Base-by-base conservation (phyloP, 148 eudicot genomes). In the Rhododendron williamsianum region DNA sequence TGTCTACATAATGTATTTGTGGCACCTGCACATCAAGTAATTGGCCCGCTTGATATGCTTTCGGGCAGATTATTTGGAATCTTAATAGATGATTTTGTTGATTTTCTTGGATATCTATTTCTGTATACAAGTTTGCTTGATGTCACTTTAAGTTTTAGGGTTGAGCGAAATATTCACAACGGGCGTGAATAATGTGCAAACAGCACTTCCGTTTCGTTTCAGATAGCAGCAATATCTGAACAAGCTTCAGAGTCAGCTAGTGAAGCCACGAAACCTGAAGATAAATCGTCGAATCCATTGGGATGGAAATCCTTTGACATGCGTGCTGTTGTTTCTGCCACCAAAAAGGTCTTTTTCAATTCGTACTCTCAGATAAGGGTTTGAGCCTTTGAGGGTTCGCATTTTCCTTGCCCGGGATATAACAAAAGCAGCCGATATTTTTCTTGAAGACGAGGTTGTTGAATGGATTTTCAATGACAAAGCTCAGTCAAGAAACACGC, bases 171-270 rank as follows among this genome's bases (percentile, higher is more conserved):
- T 36, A 1, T 43, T 30, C n/a, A 16, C 11, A 1, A 16, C n/a
- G 12, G 36, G 12, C 25, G 60, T 77, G n/a, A 82, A 52, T 58
- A 43, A 52, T 46, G 52, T 83, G 81, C 36, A 25, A 74, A 76
- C 35, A 6, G 69, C 41, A 0, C 83, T 30, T 83, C 72, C 48
- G 9, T 88, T 82, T 82, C 81, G 73, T 88, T 87, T 80, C 91
- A 97, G 99, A 89, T 97, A 81, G 92, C 90, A 60, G 99, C 99
- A 87, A 95, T 97, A 90, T 94, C 99, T 88, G 88, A 94, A 81
- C 95, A 94, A 86, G 87, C 91, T 69, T 88, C 96, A 33, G 94
- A 93, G 83, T 88, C 96, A 15, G 87, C 83, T 73, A 91, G 78
- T 80, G 88, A 90, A 41, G 79, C 54, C 19, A 83, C 78, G n/a